Percentiles rank a stretch among this genome's conserved stretches.
phyloP scores from a whole-genome alignment of 257 asterid species.

The Solanum infundibuliforme region DNA sequence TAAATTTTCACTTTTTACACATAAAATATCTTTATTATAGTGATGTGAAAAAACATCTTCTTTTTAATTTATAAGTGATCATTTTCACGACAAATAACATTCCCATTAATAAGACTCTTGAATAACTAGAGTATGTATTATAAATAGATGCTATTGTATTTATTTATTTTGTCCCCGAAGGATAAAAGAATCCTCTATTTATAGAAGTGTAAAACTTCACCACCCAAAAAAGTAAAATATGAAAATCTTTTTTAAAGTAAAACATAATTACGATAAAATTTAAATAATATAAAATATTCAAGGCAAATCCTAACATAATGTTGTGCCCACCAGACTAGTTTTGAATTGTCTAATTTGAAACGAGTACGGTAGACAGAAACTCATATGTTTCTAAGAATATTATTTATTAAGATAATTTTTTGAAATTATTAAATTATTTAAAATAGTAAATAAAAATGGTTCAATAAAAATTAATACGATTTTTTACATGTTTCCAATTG shows the following conservation, averaged over 20 bases:
- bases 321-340: neutral
- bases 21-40: neutral
- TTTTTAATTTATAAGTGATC: no score
- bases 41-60: neutral
- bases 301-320: neutral
- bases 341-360: neutral
- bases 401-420: no score
- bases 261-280: no score
- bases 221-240: neutral
- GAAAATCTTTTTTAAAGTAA: no score
- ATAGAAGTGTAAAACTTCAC: neutral
- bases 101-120: neutral
- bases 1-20: no score
- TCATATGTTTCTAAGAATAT: neutral
- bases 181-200: neutral
- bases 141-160: neutral
- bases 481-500: no score
- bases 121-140: no score
- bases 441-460: no score
- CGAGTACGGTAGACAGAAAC: neutral
- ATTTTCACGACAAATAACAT: neutral
- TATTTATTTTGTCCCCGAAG: neutral
- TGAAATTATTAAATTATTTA: no score
- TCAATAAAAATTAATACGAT: no score
- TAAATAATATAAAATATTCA: no score